These are phyloP conservation scores for Nicotiana knightiana DNA, from an alignment of 257 asterid species.

Conservation along the genomic window DNA sequence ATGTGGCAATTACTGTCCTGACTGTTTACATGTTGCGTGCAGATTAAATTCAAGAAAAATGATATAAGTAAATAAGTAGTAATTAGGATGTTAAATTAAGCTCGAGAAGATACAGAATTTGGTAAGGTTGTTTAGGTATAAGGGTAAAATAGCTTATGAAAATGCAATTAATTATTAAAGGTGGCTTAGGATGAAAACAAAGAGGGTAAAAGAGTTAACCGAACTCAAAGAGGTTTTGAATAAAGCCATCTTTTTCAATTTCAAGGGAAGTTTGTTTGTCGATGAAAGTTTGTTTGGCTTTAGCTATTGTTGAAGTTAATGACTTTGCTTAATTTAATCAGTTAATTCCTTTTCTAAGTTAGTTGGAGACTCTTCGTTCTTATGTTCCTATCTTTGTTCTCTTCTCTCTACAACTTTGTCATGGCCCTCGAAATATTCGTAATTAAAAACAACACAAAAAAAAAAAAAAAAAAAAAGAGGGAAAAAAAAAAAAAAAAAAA, in stretches of 20 bases:
- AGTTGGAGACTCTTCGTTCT: background rate
- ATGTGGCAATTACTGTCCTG: background rate
- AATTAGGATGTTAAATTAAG: background rate
- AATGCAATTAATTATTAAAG: background rate
- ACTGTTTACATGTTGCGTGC: background rate
- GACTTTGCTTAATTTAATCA: constrained; percentile 10
- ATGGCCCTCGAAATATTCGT: background rate
- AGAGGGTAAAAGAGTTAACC: background rate
- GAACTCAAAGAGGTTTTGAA: background rate
- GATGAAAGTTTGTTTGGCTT: constrained; percentile 10
- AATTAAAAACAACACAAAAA: too few relatives aligned
- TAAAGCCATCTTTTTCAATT: constrained; percentile 1
- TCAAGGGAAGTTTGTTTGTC: background rate
- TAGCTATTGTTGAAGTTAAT: constrained; percentile 3
- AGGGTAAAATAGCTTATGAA: background rate
- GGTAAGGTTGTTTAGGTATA: background rate
- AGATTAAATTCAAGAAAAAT: background rate
- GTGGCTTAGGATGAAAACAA: background rate
- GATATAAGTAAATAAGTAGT: too few relatives aligned
- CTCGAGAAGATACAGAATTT: background rate
- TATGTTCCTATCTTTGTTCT: background rate
- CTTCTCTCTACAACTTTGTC: background rate
- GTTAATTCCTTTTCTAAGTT: constrained; percentile 9
- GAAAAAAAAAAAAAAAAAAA: too few relatives aligned
- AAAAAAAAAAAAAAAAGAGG: too few relatives aligned